phyloP scores from a whole-genome alignment of 1,284 basidiomycete species.

The Xerocomus amazonicus region DNA sequence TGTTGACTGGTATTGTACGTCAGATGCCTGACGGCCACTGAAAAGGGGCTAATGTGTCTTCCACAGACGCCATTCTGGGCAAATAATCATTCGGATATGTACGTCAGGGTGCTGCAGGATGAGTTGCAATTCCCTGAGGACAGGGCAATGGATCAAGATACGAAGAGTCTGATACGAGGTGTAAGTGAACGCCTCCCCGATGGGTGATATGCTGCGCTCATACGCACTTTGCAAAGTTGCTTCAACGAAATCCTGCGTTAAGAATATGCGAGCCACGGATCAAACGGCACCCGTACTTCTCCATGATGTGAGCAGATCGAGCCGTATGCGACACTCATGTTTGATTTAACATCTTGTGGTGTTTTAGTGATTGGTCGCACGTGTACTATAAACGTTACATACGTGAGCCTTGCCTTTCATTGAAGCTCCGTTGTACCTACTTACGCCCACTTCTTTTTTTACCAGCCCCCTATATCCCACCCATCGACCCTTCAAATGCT shows the following conservation, averaged over 20 bases:
- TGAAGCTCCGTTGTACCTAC: constrained; percentile 7
- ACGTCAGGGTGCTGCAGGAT: constrained; percentile 84
- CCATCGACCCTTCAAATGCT: constrained; percentile 89
- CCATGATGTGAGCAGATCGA: constrained; percentile 76
- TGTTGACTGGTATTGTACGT: constrained; percentile 85
- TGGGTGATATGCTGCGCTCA: constrained; percentile 13
- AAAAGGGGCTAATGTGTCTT: constrained; percentile 18
- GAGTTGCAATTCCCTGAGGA: constrained; percentile 88
- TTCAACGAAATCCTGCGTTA: constrained; percentile 88
- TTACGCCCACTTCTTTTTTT: constrained; percentile 14
- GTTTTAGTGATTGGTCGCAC: constrained; percentile 82
- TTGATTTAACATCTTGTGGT: constrained; percentile 11
- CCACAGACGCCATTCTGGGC: constrained; percentile 89
- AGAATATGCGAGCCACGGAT: constrained; percentile 91
- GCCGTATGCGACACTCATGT: constrained; percentile 5
- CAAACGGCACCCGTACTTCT: constrained; percentile 94
- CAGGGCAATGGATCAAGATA: constrained; percentile 87
- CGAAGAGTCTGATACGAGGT: constrained; percentile 91
- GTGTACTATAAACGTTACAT: constrained; percentile 94
- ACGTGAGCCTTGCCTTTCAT: constrained; percentile 47
- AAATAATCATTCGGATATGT: constrained; percentile 93
- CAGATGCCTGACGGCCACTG: constrained; percentile 2
- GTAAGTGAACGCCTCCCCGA: constrained; percentile 45
- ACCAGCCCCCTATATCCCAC: constrained; percentile 92
- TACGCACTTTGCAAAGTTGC: constrained; percentile 49